Percentiles rank a stretch among this genome's conserved stretches.
Conservation (phyloP, 2,329 filamentous ascomycete species). For the Fusarium humuli region DNA sequence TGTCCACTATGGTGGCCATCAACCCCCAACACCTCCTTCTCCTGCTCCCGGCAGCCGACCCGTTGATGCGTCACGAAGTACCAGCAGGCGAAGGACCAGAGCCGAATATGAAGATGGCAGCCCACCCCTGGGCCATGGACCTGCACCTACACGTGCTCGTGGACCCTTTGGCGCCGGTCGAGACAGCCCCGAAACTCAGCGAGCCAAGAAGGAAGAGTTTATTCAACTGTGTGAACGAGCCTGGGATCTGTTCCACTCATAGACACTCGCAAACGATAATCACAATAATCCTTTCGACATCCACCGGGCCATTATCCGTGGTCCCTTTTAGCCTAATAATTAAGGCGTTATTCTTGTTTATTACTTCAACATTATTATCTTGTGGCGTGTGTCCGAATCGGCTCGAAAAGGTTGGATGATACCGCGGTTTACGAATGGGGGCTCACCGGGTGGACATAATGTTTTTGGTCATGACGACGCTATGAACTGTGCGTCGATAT, state of each 20-base stretch:
- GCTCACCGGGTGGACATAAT: slow-evolving; percentile 42
- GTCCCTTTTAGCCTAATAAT: slow-evolving; percentile 16
- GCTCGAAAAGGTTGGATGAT: slow-evolving; percentile 40
- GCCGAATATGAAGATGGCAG: slow-evolving; percentile 96
- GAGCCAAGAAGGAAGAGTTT: slow-evolving; percentile 93
- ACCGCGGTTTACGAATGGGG: slow-evolving; percentile 30
- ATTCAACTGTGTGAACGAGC: slow-evolving; percentile 85
- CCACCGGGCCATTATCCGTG: slow-evolving; percentile 19
- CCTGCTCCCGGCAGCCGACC: slow-evolving; percentile 68
- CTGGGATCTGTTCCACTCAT: slow-evolving; percentile 98
- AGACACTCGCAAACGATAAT: slow-evolving; percentile 46
- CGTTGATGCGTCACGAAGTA: slow-evolving; percentile 66
- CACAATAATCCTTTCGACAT: slow-evolving; percentile 38
- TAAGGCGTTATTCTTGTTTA: slow-evolving; percentile 42
- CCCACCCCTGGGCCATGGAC: slow-evolving; percentile 83
- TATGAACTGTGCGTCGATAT: slow-evolving; percentile 45
- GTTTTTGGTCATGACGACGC: slow-evolving; percentile 46
- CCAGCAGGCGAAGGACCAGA: slow-evolving; percentile 78
- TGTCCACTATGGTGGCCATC: slow-evolving; percentile 94
- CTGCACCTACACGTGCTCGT: slow-evolving; percentile 64
- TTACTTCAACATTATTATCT: slow-evolving; percentile 42
- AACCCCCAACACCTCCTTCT: slow-evolving; percentile 91
- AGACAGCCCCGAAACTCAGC: slow-evolving; percentile 84
- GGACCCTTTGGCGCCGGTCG: slow-evolving; percentile 84
- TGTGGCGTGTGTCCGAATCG: slow-evolving; percentile 33